Percentiles rank a stretch among this genome's conserved stretches.
These are phyloP conservation scores for Alternaria hordeiaustralica DNA, from an alignment of 2,329 filamentous ascomycete species.

Conservation along the genomic window DNA sequence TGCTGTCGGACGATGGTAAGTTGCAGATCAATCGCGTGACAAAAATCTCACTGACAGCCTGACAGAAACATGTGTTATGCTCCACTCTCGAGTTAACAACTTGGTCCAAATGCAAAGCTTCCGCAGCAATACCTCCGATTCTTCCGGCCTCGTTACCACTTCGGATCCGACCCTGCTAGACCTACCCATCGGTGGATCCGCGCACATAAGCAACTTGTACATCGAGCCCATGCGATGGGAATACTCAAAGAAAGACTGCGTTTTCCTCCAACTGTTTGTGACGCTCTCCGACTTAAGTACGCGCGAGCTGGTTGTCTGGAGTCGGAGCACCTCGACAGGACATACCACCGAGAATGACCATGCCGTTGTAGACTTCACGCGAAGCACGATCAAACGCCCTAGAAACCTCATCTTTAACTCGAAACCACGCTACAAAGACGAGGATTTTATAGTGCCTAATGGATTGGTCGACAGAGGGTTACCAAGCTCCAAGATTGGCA, in stretches of 20 bases:
- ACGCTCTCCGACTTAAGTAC: constrained; percentile 34
- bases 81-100: constrained; percentile 43
- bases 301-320: constrained; percentile 30
- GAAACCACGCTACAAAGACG: constrained; percentile 19
- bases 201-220: constrained; percentile 21
- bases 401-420: neutral
- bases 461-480: constrained; percentile 16
- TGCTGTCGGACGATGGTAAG: constrained; percentile 41
- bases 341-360: neutral
- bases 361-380: constrained; percentile 25
- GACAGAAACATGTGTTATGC: constrained; percentile 37
- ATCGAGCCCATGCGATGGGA: constrained; percentile 29
- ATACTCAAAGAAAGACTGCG: constrained; percentile 22
- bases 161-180: constrained; percentile 37
- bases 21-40: neutral
- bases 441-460: constrained; percentile 40
- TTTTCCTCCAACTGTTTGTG: constrained; percentile 38
- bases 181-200: constrained; percentile 16
- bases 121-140: constrained; percentile 6
- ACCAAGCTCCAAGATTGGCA: constrained; percentile 17
- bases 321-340: constrained; percentile 1
- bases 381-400: constrained; percentile 18
- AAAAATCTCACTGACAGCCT: constrained; percentile 10
- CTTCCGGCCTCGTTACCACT: constrained; percentile 16
- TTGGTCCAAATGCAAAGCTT: constrained; percentile 43